phyloP scores from a whole-genome alignment of 2,329 filamentous ascomycete species.

The Ceratocystis smalleyi region DNA sequence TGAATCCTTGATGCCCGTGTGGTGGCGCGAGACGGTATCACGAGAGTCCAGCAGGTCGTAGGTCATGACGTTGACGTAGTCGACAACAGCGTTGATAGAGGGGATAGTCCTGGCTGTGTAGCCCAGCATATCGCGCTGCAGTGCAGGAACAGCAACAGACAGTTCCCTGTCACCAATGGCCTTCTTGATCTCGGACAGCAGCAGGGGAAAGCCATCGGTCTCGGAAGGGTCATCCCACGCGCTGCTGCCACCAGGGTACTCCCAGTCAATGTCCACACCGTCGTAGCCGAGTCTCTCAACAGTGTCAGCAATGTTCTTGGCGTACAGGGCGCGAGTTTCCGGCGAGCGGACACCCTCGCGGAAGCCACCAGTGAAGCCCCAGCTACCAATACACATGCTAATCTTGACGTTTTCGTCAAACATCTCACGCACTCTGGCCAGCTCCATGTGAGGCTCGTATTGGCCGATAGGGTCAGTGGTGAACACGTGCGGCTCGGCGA shows the following conservation, averaged over 20 bases:
- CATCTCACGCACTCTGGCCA: conserved; percentile 24
- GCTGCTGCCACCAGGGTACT: conserved; percentile 45
- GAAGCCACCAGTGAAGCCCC: conserved; percentile 54
- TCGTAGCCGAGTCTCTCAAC: conserved; percentile 47
- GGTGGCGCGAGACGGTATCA: conserved; percentile 46
- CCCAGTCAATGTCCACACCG: conserved; percentile 26
- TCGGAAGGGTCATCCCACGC: conserved; percentile 50
- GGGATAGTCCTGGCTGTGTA: conserved; percentile 44
- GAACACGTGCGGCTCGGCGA: conserved; percentile 40
- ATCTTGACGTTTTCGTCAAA: conserved; percentile 42
- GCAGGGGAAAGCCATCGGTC: conserved; percentile 45
- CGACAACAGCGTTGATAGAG: conserved; percentile 41
- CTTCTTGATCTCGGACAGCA: conserved; percentile 42
- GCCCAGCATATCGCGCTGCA: conserved; percentile 49
- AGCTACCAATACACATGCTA: conserved; percentile 58
- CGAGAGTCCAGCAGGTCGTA: conserved; percentile 59
- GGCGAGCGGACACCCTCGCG: conserved; percentile 37
- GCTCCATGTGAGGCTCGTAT: conserved; percentile 39
- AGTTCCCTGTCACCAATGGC: conserved; percentile 42
- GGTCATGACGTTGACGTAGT: conserved; percentile 54
- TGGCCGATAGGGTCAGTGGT: conserved; percentile 25
- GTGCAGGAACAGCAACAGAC: conserved; percentile 52
- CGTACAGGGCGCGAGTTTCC: conserved; percentile 40
- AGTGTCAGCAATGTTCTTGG: conserved; percentile 48
- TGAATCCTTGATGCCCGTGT: conserved; percentile 43